phyloP scores from a whole-genome alignment of 129 eudicot genomes.

The Saussurea involucrata region DNA sequence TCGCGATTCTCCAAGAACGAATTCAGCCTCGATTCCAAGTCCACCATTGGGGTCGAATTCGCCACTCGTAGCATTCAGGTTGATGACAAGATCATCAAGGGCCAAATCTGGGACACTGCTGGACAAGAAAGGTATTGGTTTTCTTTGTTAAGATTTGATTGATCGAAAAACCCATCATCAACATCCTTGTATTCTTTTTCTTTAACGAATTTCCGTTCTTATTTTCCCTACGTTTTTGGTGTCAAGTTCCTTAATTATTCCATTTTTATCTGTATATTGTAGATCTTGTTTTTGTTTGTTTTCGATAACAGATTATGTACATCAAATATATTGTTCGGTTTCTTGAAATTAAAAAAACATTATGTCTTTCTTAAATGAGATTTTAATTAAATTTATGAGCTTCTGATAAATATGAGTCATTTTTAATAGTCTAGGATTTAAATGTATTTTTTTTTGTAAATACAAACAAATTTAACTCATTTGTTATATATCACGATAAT shows the following conservation, averaged over 20 bases:
- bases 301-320: background rate
- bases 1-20: constrained; percentile 35
- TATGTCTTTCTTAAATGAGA: too few relatives aligned
- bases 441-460: too few relatives aligned
- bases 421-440: background rate
- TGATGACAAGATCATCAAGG: constrained; percentile 29
- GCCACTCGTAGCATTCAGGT: constrained; percentile 36
- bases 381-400: background rate
- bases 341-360: background rate
- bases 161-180: background rate
- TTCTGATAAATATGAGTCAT: background rate
- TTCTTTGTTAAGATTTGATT: background rate
- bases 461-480: too few relatives aligned
- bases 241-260: background rate
- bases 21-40: constrained; percentile 38
- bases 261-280: background rate
- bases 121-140: constrained; percentile 35
- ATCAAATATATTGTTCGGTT: background rate
- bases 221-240: background rate
- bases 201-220: background rate
- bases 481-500: background rate
- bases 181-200: background rate
- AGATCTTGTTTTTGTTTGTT: background rate
- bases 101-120: constrained; percentile 40
- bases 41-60: constrained; percentile 38